These are phyloP conservation scores for Boechera retrofracta DNA, from an alignment of 345 rosid genomes.

Conservation along the genomic window DNA sequence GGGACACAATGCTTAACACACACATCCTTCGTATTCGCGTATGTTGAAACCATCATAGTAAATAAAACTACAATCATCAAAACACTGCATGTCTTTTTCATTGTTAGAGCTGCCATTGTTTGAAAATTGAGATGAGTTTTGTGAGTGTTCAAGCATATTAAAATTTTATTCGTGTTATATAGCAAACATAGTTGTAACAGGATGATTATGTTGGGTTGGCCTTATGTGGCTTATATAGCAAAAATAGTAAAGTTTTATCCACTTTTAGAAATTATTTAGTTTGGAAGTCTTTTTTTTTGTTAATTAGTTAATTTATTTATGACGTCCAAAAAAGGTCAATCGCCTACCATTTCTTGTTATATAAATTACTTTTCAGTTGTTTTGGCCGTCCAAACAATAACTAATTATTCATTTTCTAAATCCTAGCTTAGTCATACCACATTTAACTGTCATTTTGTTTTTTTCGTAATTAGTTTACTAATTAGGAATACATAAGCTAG, in stretches of 20 bases:
- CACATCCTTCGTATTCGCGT: neutral
- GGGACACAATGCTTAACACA: conserved; percentile 18
- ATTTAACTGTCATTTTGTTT: neutral
- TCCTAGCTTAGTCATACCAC: neutral
- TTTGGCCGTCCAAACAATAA: neutral
- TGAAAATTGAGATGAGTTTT: neutral
- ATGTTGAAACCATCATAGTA: conserved; percentile 10
- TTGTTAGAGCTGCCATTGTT: neutral
- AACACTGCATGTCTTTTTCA: neutral
- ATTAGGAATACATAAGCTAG: no score
- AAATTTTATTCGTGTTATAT: neutral
- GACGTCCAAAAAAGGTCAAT: neutral
- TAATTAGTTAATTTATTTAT: neutral
- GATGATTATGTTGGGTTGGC: neutral
- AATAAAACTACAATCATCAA: conserved; percentile 15
- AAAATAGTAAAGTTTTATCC: neutral
- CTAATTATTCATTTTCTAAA: neutral
- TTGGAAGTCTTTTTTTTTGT: neutral
- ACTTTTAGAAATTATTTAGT: no score
- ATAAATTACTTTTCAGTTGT: neutral
- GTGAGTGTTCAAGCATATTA: no score
- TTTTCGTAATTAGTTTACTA: no score
- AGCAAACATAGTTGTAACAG: neutral
- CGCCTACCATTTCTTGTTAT: neutral
- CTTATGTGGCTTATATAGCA: neutral